Evolutionary conservation across 1,284 basidiomycete species (phyloP).

Genomic region (Microbotryum silenes-acaulis): DNA sequence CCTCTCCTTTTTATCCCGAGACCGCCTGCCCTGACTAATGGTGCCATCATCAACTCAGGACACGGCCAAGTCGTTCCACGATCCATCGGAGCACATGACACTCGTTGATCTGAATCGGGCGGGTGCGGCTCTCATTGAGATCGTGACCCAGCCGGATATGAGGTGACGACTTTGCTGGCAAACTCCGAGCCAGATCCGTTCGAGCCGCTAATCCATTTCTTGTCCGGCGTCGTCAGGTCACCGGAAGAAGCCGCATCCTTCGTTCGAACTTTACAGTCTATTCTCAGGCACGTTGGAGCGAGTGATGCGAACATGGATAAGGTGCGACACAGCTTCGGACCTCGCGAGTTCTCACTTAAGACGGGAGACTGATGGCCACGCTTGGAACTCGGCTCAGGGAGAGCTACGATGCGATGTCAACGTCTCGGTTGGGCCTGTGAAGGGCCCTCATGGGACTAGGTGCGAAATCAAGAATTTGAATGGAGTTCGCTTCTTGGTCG

Average conservation of each 20-base stretch:
- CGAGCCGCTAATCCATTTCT: neutral
- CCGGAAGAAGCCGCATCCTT: slow-evolving; percentile 89
- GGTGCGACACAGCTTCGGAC: slow-evolving; percentile 44
- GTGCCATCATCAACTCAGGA: slow-evolving; percentile 52
- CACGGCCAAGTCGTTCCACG: slow-evolving; percentile 81
- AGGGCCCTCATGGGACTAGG: slow-evolving; percentile 62
- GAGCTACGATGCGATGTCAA: slow-evolving; percentile 93
- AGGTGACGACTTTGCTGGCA: slow-evolving; percentile 45
- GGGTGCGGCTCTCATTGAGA: slow-evolving; percentile 85
- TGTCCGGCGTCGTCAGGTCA: slow-evolving; percentile 47
- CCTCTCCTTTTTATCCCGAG: neutral
- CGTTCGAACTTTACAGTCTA: slow-evolving; percentile 70
- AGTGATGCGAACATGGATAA: slow-evolving; percentile 98
- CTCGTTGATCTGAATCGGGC: slow-evolving; percentile 85
- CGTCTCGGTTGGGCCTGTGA: slow-evolving; percentile 71
- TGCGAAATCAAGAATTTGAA: slow-evolving; percentile 98
- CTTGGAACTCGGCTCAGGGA: slow-evolving; percentile 51
- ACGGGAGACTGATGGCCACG: neutral
- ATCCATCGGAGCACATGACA: slow-evolving; percentile 50
- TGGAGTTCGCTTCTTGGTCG: slow-evolving; percentile 75
- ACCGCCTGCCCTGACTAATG: neutral
- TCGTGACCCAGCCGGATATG: slow-evolving; percentile 91
- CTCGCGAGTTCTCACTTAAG: neutral
- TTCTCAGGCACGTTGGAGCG: slow-evolving; percentile 73
- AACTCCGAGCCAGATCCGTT: neutral